Evolutionary conservation across 176 grass and related monocot genomes (phyloP).

Genomic region (Pontederia paniculata): DNA sequence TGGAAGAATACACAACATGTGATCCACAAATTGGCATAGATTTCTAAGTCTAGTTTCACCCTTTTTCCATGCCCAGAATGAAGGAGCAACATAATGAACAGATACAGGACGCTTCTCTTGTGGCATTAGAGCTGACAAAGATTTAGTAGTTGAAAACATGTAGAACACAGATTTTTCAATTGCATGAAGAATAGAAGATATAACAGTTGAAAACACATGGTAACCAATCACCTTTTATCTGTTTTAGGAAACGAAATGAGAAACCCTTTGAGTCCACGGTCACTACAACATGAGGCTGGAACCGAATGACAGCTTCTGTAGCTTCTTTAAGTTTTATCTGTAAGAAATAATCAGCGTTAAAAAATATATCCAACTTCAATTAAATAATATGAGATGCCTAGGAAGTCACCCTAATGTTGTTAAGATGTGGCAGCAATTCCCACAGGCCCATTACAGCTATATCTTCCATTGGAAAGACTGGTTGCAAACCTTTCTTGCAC

Average conservation of each 20-base stretch:
- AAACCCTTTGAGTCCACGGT: conserved; percentile 94
- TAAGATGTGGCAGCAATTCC: conserved; percentile 77
- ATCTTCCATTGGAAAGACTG: conserved; percentile 90
- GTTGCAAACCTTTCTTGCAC: conserved; percentile 59
- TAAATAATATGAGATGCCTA: conserved; percentile 13
- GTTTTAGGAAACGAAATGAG: conserved; percentile 70
- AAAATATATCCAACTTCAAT: background rate
- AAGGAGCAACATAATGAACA: conserved; percentile 89
- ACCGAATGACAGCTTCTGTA: conserved; percentile 43
- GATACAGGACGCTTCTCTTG: conserved; percentile 33
- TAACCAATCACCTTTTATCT: conserved; percentile 48
- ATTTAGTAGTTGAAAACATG: conserved; percentile 11
- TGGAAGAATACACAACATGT: conserved; percentile 89
- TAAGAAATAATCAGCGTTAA: conserved; percentile 21
- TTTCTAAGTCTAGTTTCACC: conserved; percentile 69
- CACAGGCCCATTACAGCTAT: conserved; percentile 92
- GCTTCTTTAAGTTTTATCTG: conserved; percentile 56
- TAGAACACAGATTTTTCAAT: conserved; percentile 2
- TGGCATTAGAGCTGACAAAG: conserved; percentile 41
- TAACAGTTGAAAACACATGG: conserved; percentile 5
- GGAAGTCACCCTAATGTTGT: conserved; percentile 53
- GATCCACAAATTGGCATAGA: conserved; percentile 57
- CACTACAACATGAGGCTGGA: conserved; percentile 74
- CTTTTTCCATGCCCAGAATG: conserved; percentile 98
- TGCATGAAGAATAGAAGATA: background rate